Evolutionary conservation across 164 flowering plant species (phyloP).

Genomic region (Vitis riparia): DNA sequence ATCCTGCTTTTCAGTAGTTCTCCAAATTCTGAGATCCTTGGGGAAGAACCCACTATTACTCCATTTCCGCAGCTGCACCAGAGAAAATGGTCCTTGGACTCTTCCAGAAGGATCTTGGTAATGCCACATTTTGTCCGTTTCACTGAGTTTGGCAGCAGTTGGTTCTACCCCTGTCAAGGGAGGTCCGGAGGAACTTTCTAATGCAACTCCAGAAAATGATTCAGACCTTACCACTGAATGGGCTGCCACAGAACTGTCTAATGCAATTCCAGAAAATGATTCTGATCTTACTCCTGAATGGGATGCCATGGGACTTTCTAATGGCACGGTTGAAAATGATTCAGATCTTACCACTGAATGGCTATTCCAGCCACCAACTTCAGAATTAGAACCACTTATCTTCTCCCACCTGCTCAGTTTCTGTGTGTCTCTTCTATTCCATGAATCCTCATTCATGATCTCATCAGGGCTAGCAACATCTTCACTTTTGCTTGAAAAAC

Average conservation of each 20-base stretch:
- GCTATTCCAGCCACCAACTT: slow-evolving; percentile 25
- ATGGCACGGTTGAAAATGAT: slow-evolving; percentile 22
- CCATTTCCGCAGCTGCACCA: slow-evolving; percentile 94
- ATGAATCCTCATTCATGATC: slow-evolving; percentile 33
- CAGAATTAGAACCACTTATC: slow-evolving; percentile 25
- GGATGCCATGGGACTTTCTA: slow-evolving; percentile 23
- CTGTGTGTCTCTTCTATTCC: slow-evolving; percentile 50
- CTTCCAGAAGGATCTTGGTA: slow-evolving; percentile 86
- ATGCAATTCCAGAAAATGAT: slow-evolving; percentile 22
- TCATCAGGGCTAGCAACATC: slow-evolving; percentile 30
- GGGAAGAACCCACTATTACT: slow-evolving; percentile 85
- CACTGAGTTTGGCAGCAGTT: slow-evolving; percentile 42
- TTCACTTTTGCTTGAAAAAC: slow-evolving; percentile 31
- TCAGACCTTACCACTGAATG: slow-evolving; percentile 29
- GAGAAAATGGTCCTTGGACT: slow-evolving; percentile 94
- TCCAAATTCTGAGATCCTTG: slow-evolving; percentile 74
- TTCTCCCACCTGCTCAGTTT: slow-evolving; percentile 39
- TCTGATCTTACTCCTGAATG: slow-evolving; percentile 28
- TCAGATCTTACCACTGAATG: slow-evolving; percentile 29
- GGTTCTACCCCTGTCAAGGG: slow-evolving; percentile 19
- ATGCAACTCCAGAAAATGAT: slow-evolving; percentile 23
- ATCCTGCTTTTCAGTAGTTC: slow-evolving; percentile 45
- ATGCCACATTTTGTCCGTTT: slow-evolving; percentile 84
- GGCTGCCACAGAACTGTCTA: slow-evolving; percentile 23
- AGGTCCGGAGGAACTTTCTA: slow-evolving; percentile 33